phyloP scores from a whole-genome alignment of 345 rosid genomes.

The Excoecaria agallocha region DNA sequence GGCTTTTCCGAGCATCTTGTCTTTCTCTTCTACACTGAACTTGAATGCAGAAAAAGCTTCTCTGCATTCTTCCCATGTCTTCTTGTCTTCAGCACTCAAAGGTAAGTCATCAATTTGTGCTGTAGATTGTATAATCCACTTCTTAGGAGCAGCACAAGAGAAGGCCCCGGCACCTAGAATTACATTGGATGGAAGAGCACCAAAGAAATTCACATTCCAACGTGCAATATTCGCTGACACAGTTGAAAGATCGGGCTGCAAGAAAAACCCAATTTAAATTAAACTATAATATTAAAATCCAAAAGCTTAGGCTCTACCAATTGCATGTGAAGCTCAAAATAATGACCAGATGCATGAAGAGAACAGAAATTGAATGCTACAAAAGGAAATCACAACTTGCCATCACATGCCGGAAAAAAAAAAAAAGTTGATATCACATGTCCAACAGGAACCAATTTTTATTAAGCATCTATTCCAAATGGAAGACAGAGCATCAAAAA shows the following conservation, averaged over 20 bases:
- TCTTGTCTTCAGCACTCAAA: slow-evolving; percentile 48
- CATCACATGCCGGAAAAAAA: not conserved
- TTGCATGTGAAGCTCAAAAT: not conserved
- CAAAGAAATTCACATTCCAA: slow-evolving; percentile 24
- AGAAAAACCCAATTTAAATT: slow-evolving; percentile 7
- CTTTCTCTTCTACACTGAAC: slow-evolving; percentile 64
- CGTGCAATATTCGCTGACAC: slow-evolving; percentile 23
- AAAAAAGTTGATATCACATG: not conserved
- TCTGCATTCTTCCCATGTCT: slow-evolving; percentile 79
- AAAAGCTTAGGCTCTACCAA: not conserved
- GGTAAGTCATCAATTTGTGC: slow-evolving; percentile 30
- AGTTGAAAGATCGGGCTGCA: slow-evolving; percentile 49
- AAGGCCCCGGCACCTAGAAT: slow-evolving; percentile 20
- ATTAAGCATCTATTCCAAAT: not conserved
- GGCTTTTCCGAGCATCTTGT: slow-evolving; percentile 86
- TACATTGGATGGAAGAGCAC: slow-evolving; percentile 22
- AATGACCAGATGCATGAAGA: not conserved
- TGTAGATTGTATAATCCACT: slow-evolving; percentile 46
- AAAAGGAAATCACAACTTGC: not conserved
- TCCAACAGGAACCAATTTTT: not conserved
- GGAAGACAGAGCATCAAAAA: not conserved
- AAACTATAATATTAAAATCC: not conserved
- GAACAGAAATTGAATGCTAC: no score
- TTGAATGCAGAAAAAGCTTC: slow-evolving; percentile 57
- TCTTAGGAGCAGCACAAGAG: slow-evolving; percentile 30